Conservation (phyloP, 768 basidiomycete genomes). For the Megacollybia marginata region DNA sequence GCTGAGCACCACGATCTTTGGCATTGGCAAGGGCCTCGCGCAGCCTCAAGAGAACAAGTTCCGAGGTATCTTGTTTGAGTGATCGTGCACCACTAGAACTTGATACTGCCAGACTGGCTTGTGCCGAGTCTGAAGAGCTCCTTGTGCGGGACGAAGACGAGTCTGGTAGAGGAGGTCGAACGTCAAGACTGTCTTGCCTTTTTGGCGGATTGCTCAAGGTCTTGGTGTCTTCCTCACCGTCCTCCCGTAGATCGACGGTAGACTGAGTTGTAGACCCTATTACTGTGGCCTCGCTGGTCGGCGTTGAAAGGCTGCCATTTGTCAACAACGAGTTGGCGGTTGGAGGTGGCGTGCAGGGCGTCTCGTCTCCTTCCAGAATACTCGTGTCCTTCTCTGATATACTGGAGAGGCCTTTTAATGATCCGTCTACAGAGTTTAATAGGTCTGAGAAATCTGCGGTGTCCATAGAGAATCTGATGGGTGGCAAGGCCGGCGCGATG, state of each 20-base stretch:
- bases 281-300: conserved; percentile 18
- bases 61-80: conserved; percentile 25
- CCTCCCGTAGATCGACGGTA: neutral
- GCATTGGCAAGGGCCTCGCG: conserved; percentile 58
- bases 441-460: conserved; percentile 76
- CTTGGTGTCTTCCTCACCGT: neutral
- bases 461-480: conserved; percentile 86
- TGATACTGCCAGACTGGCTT: conserved; percentile 40
- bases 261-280: conserved; percentile 2
- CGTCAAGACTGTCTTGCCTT: conserved; percentile 1
- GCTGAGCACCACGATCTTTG: conserved; percentile 47
- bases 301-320: conserved; percentile 15
- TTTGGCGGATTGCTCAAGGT: neutral
- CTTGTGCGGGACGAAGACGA: conserved; percentile 1
- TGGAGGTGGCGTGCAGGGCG: conserved; percentile 26
- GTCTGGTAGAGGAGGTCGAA: conserved; percentile 7
- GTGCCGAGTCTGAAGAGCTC: conserved; percentile 17
- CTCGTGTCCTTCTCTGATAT: conserved; percentile 29
- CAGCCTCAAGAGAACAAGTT: conserved; percentile 42
- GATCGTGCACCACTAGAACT: conserved; percentile 18
- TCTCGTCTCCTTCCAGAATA: conserved; percentile 9
- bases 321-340: conserved; percentile 20
- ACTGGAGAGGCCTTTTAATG: conserved; percentile 38
- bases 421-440: conserved; percentile 50
- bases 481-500: conserved; percentile 82